phyloP scores from a whole-genome alignment of 768 basidiomycete species.

The Scleroderma citrinum region DNA sequence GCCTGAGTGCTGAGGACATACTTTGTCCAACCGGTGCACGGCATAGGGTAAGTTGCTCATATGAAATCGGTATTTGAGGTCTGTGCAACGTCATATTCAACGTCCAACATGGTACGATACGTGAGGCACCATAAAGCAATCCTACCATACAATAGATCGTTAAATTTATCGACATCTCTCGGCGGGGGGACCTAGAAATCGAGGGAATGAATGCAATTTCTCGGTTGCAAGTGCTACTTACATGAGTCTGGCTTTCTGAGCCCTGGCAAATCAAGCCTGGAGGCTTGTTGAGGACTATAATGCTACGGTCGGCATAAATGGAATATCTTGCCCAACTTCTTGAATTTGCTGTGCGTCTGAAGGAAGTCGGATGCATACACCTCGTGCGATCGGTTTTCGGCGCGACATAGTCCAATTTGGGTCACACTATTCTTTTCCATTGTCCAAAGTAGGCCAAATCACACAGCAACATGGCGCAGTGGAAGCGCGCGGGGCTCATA shows the following conservation, averaged over 20 bases:
- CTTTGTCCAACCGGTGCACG: slow-evolving; percentile 68
- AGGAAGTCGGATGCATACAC: not conserved
- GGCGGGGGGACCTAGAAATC: slow-evolving; percentile 13
- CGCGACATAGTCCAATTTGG: no score
- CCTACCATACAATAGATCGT: slow-evolving; percentile 32
- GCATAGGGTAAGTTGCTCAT: slow-evolving; percentile 37
- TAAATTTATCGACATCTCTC: slow-evolving; percentile 29
- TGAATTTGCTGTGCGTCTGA: slow-evolving; percentile 3
- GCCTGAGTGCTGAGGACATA: slow-evolving; percentile 11
- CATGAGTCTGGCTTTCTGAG: slow-evolving; percentile 19
- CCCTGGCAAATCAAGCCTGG: slow-evolving; percentile 50
- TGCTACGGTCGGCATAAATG: slow-evolving; percentile 48
- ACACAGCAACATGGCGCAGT: slow-evolving; percentile 42
- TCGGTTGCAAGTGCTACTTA: slow-evolving; percentile 9
- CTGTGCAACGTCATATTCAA: slow-evolving; percentile 9
- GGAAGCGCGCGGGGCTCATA: slow-evolving; percentile 46
- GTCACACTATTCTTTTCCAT: no score
- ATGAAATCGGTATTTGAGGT: slow-evolving; percentile 26
- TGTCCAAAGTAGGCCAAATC: no score
- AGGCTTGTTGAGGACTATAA: slow-evolving; percentile 59
- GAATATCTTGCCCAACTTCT: slow-evolving; percentile 29
- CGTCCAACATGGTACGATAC: slow-evolving; percentile 1
- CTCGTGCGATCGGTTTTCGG: no score
- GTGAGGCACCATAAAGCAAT: slow-evolving; percentile 3
- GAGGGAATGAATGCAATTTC: slow-evolving; percentile 1